These are phyloP conservation scores for Trichoderma atroviride DNA, from an alignment of 2,329 filamentous ascomycete species.

Conservation along the genomic window DNA sequence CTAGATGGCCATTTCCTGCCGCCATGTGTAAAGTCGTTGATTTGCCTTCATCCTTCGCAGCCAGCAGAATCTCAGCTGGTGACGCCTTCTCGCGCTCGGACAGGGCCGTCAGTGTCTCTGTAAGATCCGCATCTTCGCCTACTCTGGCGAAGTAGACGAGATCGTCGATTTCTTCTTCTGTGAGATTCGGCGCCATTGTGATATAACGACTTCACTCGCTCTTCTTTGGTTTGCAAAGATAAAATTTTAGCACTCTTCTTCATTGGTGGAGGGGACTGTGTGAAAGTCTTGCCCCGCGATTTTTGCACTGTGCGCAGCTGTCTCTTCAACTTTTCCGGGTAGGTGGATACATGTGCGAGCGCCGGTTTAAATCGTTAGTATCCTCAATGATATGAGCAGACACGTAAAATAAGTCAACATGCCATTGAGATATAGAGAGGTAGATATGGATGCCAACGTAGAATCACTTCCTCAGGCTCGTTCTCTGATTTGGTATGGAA, in stretches of 20 bases:
- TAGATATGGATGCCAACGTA: too few relatives aligned
- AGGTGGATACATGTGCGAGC: not conserved
- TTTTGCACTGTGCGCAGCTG: constrained; percentile 39
- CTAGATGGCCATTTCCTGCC: constrained; percentile 82
- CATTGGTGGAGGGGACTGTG: constrained; percentile 45
- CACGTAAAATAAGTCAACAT: too few relatives aligned
- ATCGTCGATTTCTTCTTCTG: constrained; percentile 85
- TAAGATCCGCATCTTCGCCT: constrained; percentile 73
- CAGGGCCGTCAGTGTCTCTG: constrained; percentile 59
- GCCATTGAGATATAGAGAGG: too few relatives aligned
- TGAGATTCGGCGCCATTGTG: constrained; percentile 57
- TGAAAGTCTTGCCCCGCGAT: constrained; percentile 38
- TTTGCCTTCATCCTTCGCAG: constrained; percentile 72
- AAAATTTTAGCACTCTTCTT: constrained; percentile 38
- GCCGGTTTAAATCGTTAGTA: not conserved
- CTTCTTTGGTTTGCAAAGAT: constrained; percentile 20
- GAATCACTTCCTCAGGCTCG: too few relatives aligned
- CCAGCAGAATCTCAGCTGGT: constrained; percentile 65
- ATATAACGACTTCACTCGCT: constrained; percentile 12
- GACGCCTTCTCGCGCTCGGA: constrained; percentile 62
- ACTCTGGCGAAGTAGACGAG: constrained; percentile 83
- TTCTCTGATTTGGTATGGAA: too few relatives aligned
- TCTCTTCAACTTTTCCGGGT: not conserved
- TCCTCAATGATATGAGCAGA: too few relatives aligned
- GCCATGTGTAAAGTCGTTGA: constrained; percentile 91